Percentiles rank a stretch among this genome's conserved stretches.
Conservation (phyloP, 2,329 filamentous ascomycete genomes). For the Hansfordia pulvinata region DNA sequence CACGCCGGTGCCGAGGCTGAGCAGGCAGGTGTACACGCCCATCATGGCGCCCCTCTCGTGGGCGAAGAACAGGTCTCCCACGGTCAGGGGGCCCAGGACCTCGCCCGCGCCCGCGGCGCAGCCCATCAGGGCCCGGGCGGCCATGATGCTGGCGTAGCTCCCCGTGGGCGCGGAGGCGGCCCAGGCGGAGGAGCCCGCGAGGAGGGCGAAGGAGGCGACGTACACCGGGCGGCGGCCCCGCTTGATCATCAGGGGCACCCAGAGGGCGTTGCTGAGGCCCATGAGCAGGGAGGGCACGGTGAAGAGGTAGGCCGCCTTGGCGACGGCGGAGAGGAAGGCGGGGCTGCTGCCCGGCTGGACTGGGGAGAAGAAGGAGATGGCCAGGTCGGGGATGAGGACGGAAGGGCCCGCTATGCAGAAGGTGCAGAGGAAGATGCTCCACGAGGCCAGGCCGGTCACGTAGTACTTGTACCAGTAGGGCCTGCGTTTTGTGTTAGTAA, state of each 20-base stretch:
- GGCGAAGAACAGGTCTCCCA: conserved; percentile 19
- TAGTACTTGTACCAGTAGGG: conserved; percentile 3
- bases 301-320: conserved; percentile 1
- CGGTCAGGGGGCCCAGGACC: conserved; percentile 22
- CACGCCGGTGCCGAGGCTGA: conserved; percentile 14
- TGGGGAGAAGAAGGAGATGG: conserved; percentile 1
- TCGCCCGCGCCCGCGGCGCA: conserved; percentile 25
- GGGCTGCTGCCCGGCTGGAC: background rate
- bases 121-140: conserved; percentile 14
- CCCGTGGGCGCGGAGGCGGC: conserved; percentile 8
- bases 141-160: conserved; percentile 10
- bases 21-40: conserved; percentile 15
- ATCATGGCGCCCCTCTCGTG: conserved; percentile 17
- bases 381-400: conserved; percentile 1
- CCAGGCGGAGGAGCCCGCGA: conserved; percentile 13
- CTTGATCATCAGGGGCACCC: conserved; percentile 8
- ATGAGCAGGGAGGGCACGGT: conserved; percentile 1
- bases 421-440: conserved; percentile 2
- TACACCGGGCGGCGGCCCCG: conserved; percentile 20
- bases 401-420: conserved; percentile 1
- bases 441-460: conserved; percentile 1
- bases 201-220: conserved; percentile 9
- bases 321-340: conserved; percentile 1
- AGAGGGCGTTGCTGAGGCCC: conserved; percentile 1
- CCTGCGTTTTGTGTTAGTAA: no score